phyloP scores from a whole-genome alignment of 306 rosid genomes.

The Inga leiocalycina region DNA sequence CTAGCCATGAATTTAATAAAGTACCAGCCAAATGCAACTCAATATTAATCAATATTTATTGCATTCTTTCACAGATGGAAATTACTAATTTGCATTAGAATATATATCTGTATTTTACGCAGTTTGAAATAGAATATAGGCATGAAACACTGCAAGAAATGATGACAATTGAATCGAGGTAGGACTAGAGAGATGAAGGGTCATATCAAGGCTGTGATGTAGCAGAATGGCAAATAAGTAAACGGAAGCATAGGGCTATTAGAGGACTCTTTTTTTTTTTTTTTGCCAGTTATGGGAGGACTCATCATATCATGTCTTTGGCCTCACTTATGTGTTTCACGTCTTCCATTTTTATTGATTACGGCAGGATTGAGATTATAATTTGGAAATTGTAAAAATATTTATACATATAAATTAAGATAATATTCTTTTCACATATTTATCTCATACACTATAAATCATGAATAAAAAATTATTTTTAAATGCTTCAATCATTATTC shows the following conservation, averaged over 20 bases:
- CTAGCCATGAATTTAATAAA: not conserved
- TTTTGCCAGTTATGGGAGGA: too few species aligned
- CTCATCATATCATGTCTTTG: not conserved
- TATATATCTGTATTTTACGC: too few species aligned
- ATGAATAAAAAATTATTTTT: too few species aligned
- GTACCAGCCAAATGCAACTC: not conserved
- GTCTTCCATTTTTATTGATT: too few species aligned
- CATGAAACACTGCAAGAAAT: not conserved
- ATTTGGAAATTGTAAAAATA: too few species aligned
- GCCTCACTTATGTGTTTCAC: too few species aligned
- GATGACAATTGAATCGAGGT: not conserved
- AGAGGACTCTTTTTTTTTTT: not conserved
- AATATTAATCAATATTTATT: not conserved
- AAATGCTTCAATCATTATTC: too few species aligned
- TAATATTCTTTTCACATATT: too few species aligned
- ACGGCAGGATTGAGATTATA: too few species aligned
- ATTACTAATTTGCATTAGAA: too few species aligned
- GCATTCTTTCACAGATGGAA: not conserved
- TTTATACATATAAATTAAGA: too few species aligned
- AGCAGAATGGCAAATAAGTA: slow-evolving; percentile 10
- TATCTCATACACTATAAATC: too few species aligned
- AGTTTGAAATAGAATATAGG: not conserved
- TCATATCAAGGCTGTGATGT: slow-evolving; percentile 44
- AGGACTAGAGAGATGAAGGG: slow-evolving; percentile 10
- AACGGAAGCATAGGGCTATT: not conserved